Conservation (phyloP, 148 eudicot species). For the Rhododendron ovatum region DNA sequence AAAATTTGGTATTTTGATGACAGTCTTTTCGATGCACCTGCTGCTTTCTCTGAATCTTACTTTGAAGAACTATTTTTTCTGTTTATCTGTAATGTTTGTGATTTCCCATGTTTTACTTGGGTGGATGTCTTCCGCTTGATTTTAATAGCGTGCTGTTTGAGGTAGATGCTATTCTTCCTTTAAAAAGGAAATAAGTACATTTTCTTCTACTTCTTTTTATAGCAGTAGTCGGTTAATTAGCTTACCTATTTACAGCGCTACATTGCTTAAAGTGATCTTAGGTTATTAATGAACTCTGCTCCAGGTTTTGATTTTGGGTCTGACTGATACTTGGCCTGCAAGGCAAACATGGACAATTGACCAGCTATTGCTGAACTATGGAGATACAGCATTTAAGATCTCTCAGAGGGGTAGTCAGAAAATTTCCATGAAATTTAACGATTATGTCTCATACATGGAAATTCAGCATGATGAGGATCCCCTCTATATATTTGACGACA, state of each 20-base stretch:
- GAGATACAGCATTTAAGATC: slow-evolving; percentile 67
- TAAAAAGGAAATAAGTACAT: neutral
- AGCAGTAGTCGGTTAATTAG: neutral
- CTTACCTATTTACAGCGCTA: neutral
- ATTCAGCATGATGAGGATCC: slow-evolving; percentile 97
- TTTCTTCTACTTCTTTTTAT: neutral
- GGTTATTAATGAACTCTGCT: slow-evolving; percentile 14
- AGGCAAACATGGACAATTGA: slow-evolving; percentile 68
- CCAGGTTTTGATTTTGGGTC: slow-evolving; percentile 74
- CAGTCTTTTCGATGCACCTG: neutral
- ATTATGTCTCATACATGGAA: slow-evolving; percentile 74
- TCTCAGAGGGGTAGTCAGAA: slow-evolving; percentile 76
- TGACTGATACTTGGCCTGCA: slow-evolving; percentile 86
- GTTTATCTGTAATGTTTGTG: neutral
- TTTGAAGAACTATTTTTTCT: neutral
- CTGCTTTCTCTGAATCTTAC: neutral
- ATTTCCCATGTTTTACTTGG: neutral
- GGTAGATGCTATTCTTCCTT: neutral
- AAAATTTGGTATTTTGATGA: neutral
- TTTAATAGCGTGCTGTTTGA: neutral
- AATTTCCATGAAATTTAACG: slow-evolving; percentile 56
- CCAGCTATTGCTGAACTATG: slow-evolving; percentile 55
- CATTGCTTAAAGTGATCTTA: neutral
- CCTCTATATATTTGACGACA: slow-evolving; percentile 86
- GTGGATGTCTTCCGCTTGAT: neutral